Evolutionary conservation across 192 early-diverging fungal species (phyloP).

Genomic region (Gryganskiella cystojenkinii): DNA sequence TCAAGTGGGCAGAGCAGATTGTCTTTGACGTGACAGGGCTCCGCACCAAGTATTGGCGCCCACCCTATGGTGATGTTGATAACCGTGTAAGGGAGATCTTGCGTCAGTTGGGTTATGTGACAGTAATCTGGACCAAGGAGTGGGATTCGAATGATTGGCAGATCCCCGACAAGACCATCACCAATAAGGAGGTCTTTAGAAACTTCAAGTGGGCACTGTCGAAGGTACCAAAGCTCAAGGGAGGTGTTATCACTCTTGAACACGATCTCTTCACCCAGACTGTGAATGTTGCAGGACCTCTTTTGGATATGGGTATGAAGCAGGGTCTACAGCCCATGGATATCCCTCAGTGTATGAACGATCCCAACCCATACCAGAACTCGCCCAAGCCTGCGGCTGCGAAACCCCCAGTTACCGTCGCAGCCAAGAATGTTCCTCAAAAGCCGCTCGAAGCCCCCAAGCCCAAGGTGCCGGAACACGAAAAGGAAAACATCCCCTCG

Average conservation of each 20-base stretch:
- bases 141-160: constrained; percentile 68
- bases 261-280: constrained; percentile 61
- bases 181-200: constrained; percentile 29
- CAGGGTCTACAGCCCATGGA: constrained; percentile 49
- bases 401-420: constrained; percentile 3
- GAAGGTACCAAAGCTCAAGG: constrained; percentile 54
- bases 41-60: constrained; percentile 63
- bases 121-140: constrained; percentile 64
- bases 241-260: constrained; percentile 61
- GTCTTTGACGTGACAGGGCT: constrained; percentile 60
- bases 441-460: background rate
- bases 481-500: background rate
- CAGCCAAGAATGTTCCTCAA: background rate
- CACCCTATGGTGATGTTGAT: constrained; percentile 76
- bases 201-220: constrained; percentile 56
- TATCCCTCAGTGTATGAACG: constrained; percentile 39
- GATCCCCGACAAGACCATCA: constrained; percentile 47
- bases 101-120: constrained; percentile 58
- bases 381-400: constrained; percentile 23
- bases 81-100: constrained; percentile 68
- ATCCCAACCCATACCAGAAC: constrained; percentile 47
- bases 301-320: constrained; percentile 51
- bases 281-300: constrained; percentile 58
- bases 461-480: background rate
- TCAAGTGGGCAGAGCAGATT: constrained; percentile 57